Conservation (phyloP, 2,329 filamentous ascomycete species). For the Periconia sp. region DNA sequence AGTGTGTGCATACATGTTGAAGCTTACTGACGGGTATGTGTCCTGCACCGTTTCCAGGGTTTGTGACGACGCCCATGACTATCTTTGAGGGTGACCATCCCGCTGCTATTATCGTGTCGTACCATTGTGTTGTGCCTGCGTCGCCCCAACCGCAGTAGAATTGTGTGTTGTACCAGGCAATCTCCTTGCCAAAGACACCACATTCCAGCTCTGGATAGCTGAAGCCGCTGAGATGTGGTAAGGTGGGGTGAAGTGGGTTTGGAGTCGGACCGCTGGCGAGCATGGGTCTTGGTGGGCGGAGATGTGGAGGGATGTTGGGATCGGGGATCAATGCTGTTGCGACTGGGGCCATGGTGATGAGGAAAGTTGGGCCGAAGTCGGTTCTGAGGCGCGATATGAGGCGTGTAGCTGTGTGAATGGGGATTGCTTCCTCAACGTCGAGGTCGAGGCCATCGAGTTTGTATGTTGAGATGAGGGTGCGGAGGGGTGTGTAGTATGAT, state of each 20-base stretch:
- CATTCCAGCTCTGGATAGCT: slow-evolving; percentile 76
- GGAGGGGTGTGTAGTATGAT: slow-evolving; percentile 72
- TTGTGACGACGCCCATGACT: slow-evolving; percentile 82
- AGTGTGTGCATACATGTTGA: slow-evolving; percentile 60
- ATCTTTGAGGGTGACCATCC: slow-evolving; percentile 78
- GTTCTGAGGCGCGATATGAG: slow-evolving; percentile 56
- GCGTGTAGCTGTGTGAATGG: slow-evolving; percentile 65
- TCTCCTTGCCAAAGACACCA: slow-evolving; percentile 50
- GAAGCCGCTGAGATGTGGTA: slow-evolving; percentile 78
- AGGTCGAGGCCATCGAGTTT: slow-evolving; percentile 49
- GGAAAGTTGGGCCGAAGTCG: slow-evolving; percentile 73
- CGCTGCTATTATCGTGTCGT: slow-evolving; percentile 60
- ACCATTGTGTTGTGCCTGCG: slow-evolving; percentile 58
- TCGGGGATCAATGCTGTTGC: slow-evolving; percentile 71
- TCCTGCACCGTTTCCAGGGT: slow-evolving; percentile 73
- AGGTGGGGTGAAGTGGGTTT: slow-evolving; percentile 40
- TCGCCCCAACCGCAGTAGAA: slow-evolving; percentile 93
- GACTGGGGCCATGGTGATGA: slow-evolving; percentile 83
- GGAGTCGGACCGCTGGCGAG: slow-evolving; percentile 35
- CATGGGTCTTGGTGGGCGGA: slow-evolving; percentile 36
- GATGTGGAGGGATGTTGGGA: slow-evolving; percentile 38
- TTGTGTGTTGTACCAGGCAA: slow-evolving; percentile 88
- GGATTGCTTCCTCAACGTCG: slow-evolving; percentile 71
- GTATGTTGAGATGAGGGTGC: slow-evolving; percentile 66
- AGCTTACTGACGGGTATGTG: slow-evolving; percentile 64